Evolutionary conservation across 305 asterid species (phyloP).

Genomic region (Salvia sclarea): DNA sequence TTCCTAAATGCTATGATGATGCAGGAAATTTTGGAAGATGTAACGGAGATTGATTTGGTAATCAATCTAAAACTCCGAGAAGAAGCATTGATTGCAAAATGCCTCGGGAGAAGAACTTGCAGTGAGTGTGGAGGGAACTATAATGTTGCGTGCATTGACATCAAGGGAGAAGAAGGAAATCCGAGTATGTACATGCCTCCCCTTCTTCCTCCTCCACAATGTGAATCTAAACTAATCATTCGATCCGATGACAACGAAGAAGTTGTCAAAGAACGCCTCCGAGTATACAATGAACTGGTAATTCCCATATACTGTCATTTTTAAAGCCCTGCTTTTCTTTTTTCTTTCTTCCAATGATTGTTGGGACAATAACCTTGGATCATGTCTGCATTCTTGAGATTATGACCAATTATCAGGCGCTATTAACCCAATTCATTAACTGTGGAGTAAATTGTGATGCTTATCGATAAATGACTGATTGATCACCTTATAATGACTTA

Average conservation of each 20-base stretch:
- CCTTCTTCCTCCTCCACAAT: constrained; percentile 88
- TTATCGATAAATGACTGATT: background rate
- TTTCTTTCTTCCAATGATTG: background rate
- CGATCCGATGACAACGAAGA: constrained; percentile 90
- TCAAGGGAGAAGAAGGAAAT: constrained; percentile 61
- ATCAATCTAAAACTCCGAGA: constrained; percentile 87
- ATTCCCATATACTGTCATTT: background rate
- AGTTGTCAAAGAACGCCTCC: constrained; percentile 82
- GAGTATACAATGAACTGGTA: constrained; percentile 80
- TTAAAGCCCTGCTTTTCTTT: background rate
- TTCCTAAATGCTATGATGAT: constrained; percentile 27
- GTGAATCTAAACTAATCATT: constrained; percentile 73
- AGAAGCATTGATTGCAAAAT: constrained; percentile 84
- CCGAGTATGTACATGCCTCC: constrained; percentile 91
- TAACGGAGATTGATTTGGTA: constrained; percentile 83
- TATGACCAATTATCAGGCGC: constrained; percentile 5
- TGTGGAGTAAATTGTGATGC: background rate
- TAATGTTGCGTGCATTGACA: constrained; percentile 83
- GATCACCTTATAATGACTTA: background rate
- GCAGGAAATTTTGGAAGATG: constrained; percentile 92
- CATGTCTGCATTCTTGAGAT: constrained; percentile 8
- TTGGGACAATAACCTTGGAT: constrained; percentile 1
- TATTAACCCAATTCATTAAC: background rate
- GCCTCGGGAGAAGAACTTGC: constrained; percentile 96
- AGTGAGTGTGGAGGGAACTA: constrained; percentile 90